Percentiles rank a stretch among this genome's conserved stretches.
These are phyloP conservation scores for Paecilomyces fulvus DNA, from an alignment of 2,329 filamentous ascomycete genomes.

Conservation along the genomic window DNA sequence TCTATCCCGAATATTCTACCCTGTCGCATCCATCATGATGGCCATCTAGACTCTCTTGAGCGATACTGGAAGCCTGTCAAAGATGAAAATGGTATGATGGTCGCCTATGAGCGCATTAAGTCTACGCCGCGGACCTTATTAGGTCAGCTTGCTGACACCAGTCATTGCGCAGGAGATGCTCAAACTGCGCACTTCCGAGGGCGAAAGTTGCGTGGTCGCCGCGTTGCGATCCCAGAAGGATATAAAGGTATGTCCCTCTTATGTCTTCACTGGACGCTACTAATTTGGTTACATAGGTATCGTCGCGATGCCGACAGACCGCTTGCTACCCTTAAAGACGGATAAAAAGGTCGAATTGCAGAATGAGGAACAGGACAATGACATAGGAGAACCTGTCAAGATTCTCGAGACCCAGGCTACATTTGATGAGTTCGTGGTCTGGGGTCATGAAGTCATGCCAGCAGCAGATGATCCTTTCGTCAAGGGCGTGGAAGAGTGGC, in stretches of 20 bases:
- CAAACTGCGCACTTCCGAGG: slow-evolving; percentile 66
- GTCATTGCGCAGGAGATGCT: slow-evolving; percentile 16
- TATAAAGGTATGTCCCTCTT: slow-evolving; percentile 48
- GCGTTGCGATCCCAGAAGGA: slow-evolving; percentile 58
- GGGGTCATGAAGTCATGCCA: slow-evolving; percentile 66
- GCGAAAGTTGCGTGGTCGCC: slow-evolving; percentile 63
- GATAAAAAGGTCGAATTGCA: slow-evolving; percentile 30
- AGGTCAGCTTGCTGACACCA: background rate
- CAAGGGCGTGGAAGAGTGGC: slow-evolving; percentile 72
- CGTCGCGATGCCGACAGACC: slow-evolving; percentile 45
- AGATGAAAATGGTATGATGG: slow-evolving; percentile 32
- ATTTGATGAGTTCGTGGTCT: slow-evolving; percentile 73
- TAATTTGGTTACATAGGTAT: slow-evolving; percentile 39
- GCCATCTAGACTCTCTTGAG: slow-evolving; percentile 54
- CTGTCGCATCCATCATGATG: slow-evolving; percentile 71
- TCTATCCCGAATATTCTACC: slow-evolving; percentile 66
- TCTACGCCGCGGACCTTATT: background rate
- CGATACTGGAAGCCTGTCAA: slow-evolving; percentile 62
- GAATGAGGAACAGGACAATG: slow-evolving; percentile 38
- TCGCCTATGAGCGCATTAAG: background rate
- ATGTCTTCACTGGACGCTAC: background rate
- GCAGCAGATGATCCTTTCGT: slow-evolving; percentile 62
- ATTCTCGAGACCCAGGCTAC: slow-evolving; percentile 54
- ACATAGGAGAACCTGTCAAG: slow-evolving; percentile 43
- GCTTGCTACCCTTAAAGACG: slow-evolving; percentile 15